phyloP scores from a whole-genome alignment of 495 filamentous ascomycete genomes.

The Penicillium mononematosum region DNA sequence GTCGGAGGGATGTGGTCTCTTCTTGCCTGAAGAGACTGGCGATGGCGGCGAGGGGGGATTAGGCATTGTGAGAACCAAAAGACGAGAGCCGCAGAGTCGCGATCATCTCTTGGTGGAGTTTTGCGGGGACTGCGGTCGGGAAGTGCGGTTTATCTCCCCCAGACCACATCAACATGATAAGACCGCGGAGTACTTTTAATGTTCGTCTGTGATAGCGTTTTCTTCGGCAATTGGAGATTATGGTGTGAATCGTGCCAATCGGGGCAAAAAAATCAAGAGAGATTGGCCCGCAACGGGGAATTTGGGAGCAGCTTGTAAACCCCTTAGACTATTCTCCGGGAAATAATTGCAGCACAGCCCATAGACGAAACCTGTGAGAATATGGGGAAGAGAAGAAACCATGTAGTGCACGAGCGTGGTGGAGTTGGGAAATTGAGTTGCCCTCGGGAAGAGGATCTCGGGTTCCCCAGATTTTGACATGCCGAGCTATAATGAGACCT shows the following conservation, averaged over 20 bases:
- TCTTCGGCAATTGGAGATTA: constrained; percentile 11
- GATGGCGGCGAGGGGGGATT: constrained; percentile 38
- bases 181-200: constrained; percentile 14
- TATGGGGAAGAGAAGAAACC: constrained; percentile 14
- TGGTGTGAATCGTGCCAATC: not conserved
- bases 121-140: constrained; percentile 31
- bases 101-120: constrained; percentile 40
- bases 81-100: constrained; percentile 30
- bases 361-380: not conserved
- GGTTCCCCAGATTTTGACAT: constrained; percentile 21
- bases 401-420: constrained; percentile 13
- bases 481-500: constrained; percentile 2
- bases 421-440: constrained; percentile 27
- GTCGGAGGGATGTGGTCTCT: constrained; percentile 40
- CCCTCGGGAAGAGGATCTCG: constrained; percentile 27
- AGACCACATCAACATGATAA: constrained; percentile 37
- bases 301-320: constrained; percentile 7
- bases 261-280: not conserved
- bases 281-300: constrained; percentile 2
- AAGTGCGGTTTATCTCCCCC: constrained; percentile 23
- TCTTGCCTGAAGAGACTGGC: constrained; percentile 40
- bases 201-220: not conserved
- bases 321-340: constrained; percentile 20
- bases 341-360: not conserved
- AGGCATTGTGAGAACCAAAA: constrained; percentile 38